phyloP scores from a whole-genome alignment of 2,329 filamentous ascomycete species.

The Fusarium sp. region DNA sequence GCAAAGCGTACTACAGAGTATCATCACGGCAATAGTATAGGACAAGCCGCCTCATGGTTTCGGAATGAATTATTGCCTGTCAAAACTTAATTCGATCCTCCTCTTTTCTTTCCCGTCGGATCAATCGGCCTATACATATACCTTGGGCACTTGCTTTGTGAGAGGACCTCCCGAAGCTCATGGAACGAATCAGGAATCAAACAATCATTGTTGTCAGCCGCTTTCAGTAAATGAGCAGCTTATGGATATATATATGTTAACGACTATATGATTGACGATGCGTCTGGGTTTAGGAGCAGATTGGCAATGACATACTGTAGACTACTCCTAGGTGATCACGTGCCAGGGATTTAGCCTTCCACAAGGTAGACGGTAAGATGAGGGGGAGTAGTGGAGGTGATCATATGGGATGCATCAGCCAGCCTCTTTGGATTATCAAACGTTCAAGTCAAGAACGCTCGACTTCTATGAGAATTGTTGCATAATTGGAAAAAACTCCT shows the following conservation, averaged over 20 bases:
- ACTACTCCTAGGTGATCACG: neutral
- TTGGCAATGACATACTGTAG: neutral
- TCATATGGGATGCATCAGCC: neutral
- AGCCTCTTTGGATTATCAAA: neutral
- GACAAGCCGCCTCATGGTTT: neutral
- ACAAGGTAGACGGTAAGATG: constrained; percentile 11
- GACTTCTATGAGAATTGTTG: neutral
- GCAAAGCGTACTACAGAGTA: neutral
- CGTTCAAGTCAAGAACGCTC: neutral
- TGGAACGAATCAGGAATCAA: neutral
- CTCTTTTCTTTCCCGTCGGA: neutral
- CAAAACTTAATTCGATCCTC: neutral
- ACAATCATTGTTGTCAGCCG: neutral
- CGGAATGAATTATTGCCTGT: neutral
- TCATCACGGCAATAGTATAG: neutral
- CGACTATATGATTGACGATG: neutral
- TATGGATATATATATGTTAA: neutral
- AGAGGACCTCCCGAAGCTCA: neutral
- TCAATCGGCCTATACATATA: neutral
- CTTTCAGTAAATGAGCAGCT: neutral
- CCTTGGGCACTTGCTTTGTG: no score
- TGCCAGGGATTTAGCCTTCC: neutral
- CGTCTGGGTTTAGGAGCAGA: neutral
- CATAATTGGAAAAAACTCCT: neutral
- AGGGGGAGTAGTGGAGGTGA: neutral